Evolutionary conservation across 345 rosid species (phyloP).

Genomic region (Boechera retrofracta): DNA sequence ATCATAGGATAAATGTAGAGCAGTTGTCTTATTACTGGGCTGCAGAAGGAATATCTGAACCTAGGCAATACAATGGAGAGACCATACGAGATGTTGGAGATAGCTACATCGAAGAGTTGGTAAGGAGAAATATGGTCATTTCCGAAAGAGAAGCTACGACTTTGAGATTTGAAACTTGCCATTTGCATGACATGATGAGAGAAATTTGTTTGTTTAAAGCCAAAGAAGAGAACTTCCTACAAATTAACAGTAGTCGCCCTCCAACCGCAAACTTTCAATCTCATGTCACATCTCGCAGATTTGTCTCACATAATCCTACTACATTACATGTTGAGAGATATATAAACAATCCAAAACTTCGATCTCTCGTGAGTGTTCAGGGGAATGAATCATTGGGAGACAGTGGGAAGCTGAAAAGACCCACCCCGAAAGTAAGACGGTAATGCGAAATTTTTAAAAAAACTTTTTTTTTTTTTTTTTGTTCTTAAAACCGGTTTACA

Average conservation of each 20-base stretch:
- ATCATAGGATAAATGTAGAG: slow-evolving; percentile 29
- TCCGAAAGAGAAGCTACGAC: not conserved
- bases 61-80: not conserved
- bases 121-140: slow-evolving; percentile 46
- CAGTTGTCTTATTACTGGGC: slow-evolving; percentile 47
- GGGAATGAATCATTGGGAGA: not conserved
- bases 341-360: slow-evolving; percentile 7
- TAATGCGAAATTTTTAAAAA: too few species aligned
- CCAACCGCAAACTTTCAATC: not conserved
- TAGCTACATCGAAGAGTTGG: slow-evolving; percentile 39
- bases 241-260: not conserved
- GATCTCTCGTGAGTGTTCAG: not conserved
- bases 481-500: too few species aligned
- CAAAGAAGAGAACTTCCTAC: slow-evolving; percentile 22
- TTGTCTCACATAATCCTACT: not conserved
- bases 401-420: too few species aligned
- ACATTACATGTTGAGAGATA: not conserved
- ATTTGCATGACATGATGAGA: slow-evolving; percentile 33
- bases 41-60: slow-evolving; percentile 41
- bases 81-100: slow-evolving; percentile 39
- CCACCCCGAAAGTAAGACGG: too few species aligned
- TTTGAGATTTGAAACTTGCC: slow-evolving; percentile 3
- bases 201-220: slow-evolving; percentile 29
- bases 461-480: too few species aligned
- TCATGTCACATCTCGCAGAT: slow-evolving; percentile 25